A percentile compares a stretch with the other conserved stretches of the same genome.
phyloP scores from a whole-genome alignment of 106 monocot species.

The Dendrobium officinale region DNA sequence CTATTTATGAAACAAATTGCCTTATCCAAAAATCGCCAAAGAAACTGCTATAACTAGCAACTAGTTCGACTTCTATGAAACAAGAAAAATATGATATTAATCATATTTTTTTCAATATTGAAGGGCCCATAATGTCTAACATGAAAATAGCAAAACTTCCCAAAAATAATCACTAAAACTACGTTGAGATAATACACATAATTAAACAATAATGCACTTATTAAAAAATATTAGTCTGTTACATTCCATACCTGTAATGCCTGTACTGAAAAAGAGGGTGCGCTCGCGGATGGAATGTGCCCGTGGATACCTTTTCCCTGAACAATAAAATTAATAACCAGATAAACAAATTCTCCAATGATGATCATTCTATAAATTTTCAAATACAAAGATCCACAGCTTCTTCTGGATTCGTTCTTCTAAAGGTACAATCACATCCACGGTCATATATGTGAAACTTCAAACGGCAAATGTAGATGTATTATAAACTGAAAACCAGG shows the following conservation, averaged over 20 bases:
- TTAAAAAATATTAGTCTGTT: background rate
- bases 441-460: no score
- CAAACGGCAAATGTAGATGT: no score
- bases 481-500: no score
- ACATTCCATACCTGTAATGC: slow-evolving; percentile 66
- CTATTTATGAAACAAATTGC: background rate
- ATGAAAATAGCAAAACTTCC: background rate
- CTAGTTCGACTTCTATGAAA: background rate
- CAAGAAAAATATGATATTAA: background rate
- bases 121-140: background rate
- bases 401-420: background rate
- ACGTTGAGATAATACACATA: background rate
- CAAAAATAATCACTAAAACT: background rate
- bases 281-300: slow-evolving; percentile 73
- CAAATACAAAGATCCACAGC: background rate
- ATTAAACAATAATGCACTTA: background rate
- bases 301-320: slow-evolving; percentile 61
- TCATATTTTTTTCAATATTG: background rate
- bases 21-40: background rate
- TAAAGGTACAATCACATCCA: no score
- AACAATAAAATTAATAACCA: slow-evolving; percentile 13
- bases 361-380: background rate
- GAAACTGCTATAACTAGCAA: background rate
- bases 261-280: slow-evolving; percentile 93
- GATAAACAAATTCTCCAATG: background rate